Conservation (phyloP, 345 rosid genomes). For the Isatis tinctoria region DNA sequence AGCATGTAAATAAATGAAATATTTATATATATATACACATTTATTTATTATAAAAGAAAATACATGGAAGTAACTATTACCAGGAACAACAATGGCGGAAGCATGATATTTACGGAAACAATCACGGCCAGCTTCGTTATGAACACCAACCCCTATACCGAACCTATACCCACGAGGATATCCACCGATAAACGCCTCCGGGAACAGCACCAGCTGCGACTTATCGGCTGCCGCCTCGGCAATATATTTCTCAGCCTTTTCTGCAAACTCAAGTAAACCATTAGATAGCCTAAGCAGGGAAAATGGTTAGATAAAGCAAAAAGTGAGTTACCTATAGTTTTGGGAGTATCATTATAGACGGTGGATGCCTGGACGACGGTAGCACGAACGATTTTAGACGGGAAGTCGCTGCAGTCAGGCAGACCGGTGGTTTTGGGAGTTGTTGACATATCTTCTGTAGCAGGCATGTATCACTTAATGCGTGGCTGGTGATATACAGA, state of each 20-base stretch:
- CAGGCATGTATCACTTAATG: neutral
- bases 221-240: conserved; percentile 74
- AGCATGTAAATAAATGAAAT: too few species aligned
- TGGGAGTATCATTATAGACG: neutral
- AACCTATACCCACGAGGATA: conserved; percentile 81
- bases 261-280: neutral
- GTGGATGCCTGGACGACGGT: conserved; percentile 87
- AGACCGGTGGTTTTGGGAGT: neutral
- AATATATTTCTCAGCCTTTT: conserved; percentile 69
- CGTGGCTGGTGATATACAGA: too few species aligned
- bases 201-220: conserved; percentile 74
- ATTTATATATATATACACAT: too few species aligned
- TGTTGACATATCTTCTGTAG: neutral
- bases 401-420: conserved; percentile 22
- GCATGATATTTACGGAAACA: conserved; percentile 80
- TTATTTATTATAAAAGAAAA: too few species aligned
- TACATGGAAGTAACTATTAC: neutral
- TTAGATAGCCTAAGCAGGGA: neutral
- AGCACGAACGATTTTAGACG: conserved; percentile 48
- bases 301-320: neutral
- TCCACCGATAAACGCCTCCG: conserved; percentile 82
- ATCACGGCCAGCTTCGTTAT: conserved; percentile 63
- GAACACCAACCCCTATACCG: conserved; percentile 59
- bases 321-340: conserved; percentile 36
- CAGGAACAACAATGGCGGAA: conserved; percentile 51